Evolutionary conservation across 176 grass and related monocot species (phyloP).

Genomic region (Oryza meridionalis): DNA sequence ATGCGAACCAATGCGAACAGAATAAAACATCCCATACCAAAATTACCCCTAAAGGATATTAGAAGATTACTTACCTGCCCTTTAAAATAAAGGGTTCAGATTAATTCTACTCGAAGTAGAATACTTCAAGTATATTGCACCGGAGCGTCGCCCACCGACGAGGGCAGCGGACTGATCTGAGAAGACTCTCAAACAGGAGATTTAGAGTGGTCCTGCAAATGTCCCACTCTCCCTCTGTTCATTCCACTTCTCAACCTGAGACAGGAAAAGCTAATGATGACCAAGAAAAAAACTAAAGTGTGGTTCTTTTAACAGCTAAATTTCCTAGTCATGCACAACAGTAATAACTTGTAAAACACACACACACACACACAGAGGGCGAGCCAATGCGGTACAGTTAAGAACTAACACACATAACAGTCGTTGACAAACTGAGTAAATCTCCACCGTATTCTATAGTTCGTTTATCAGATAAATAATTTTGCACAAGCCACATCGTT

Average conservation of each 20-base stretch:
- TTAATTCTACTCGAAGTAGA: no score
- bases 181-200: conserved; percentile 37
- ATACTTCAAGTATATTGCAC: no score
- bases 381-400: neutral
- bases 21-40: no score
- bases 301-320: neutral
- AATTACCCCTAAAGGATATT: no score
- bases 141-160: no score
- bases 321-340: neutral
- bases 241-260: conserved; percentile 80
- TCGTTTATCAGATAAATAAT: neutral
- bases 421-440: neutral
- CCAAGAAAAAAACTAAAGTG: neutral
- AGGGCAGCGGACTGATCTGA: neutral
- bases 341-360: neutral
- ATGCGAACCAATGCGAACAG: no score
- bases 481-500: neutral
- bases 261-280: conserved; percentile 3
- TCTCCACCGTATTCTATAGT: neutral
- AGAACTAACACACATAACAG: neutral
- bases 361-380: no score
- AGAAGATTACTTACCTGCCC: no score
- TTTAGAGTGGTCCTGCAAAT: conserved; percentile 67
- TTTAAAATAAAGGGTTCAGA: no score
- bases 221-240: conserved; percentile 78